phyloP scores from a whole-genome alignment of 345 rosid species.

The Carallia brachiata region DNA sequence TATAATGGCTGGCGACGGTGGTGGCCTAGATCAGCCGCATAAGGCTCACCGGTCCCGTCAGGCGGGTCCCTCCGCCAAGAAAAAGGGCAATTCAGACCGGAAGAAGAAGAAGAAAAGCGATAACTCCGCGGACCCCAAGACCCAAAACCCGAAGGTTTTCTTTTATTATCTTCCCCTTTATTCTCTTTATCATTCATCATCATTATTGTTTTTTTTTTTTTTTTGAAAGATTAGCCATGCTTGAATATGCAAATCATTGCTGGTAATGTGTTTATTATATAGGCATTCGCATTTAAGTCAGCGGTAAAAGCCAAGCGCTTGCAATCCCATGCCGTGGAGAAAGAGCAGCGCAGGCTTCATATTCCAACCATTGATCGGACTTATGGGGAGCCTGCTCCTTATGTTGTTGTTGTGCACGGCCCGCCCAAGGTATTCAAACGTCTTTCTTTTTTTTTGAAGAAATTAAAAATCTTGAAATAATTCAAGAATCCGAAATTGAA shows the following conservation, averaged over 20 bases:
- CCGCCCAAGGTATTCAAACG: constrained; percentile 60
- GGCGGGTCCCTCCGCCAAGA: constrained; percentile 66
- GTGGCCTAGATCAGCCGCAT: constrained; percentile 46
- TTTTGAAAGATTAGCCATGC: not conserved
- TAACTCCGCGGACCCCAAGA: constrained; percentile 34
- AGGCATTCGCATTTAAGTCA: constrained; percentile 77
- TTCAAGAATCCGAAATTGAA: no score
- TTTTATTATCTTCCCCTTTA: not conserved
- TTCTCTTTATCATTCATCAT: not conserved
- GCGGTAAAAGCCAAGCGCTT: constrained; percentile 59
- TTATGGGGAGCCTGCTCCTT: constrained; percentile 79
- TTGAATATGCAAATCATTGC: not conserved
- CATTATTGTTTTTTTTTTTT: not conserved
- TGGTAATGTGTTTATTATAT: not conserved
- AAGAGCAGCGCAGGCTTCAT: constrained; percentile 82
- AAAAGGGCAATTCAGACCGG: constrained; percentile 47
- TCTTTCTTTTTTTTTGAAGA: no score
- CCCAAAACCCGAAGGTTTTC: constrained; percentile 65
- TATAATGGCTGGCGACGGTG: constrained; percentile 45
- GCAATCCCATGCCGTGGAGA: constrained; percentile 69
- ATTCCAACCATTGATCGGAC: constrained; percentile 72
- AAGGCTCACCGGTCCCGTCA: constrained; percentile 68
- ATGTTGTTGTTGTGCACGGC: constrained; percentile 86
- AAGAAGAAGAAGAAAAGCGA: constrained; percentile 37
- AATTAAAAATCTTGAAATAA: no score